Evolutionary conservation across 139 green algal species (phyloP).

Genomic region (Chlamydomonas sphaeroides): DNA sequence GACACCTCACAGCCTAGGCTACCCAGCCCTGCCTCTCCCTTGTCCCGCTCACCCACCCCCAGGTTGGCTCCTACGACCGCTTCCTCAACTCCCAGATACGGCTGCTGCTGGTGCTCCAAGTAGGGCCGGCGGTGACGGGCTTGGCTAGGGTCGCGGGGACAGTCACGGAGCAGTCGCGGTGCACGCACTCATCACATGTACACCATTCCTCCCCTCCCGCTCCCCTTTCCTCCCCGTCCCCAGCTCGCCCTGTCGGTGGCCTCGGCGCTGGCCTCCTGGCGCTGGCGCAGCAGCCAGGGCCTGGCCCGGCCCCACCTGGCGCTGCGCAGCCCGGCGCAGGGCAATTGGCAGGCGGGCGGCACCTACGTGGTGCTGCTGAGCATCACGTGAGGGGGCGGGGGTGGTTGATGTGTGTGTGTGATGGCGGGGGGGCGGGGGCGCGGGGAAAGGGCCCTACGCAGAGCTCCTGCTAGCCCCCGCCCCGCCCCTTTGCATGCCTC

Average conservation of each 20-base stretch:
- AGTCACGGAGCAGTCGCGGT: no score
- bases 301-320: constrained; percentile 21
- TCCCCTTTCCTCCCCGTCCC: no score
- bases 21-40: background rate
- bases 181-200: background rate
- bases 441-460: no score
- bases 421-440: no score
- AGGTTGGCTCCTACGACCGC: constrained; percentile 62
- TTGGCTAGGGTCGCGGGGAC: no score
- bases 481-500: no score
- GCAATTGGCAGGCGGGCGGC: background rate
- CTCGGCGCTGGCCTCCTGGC: background rate
- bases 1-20: no score
- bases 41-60: background rate
- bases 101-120: constrained; percentile 69
- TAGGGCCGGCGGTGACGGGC: no score
- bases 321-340: background rate
- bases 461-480: no score
- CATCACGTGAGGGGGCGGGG: no score
- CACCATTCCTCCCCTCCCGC: background rate
- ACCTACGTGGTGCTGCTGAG: background rate
- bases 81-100: constrained; percentile 78
- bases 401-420: no score
- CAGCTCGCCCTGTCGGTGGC: constrained; percentile 20
- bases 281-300: background rate